A percentile compares a stretch with the other conserved stretches of the same genome.
Conservation (phyloP, 179 eudicot genomes). For the Vitellaria paradoxa region DNA sequence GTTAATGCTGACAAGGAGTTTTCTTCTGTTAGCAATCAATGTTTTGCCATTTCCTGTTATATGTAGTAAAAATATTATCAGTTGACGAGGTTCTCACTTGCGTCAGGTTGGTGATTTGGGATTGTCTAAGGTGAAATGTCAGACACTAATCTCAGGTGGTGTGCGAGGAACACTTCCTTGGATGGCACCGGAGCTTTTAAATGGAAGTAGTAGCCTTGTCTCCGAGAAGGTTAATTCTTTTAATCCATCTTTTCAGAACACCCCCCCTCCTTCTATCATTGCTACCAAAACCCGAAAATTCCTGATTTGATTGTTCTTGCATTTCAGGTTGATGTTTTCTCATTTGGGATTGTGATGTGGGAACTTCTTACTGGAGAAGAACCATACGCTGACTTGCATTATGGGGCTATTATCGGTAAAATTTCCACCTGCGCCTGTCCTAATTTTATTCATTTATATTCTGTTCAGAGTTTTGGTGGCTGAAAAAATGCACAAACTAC, state of each 20-base stretch:
- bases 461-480: background rate
- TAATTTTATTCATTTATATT: background rate
- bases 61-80: background rate
- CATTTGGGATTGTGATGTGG: conserved; percentile 94
- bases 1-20: background rate
- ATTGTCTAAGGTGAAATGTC: conserved; percentile 88
- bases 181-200: no score
- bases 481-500: background rate
- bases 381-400: conserved; percentile 89
- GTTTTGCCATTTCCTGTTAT: background rate
- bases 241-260: background rate
- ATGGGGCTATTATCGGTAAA: conserved; percentile 89
- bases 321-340: conserved; percentile 82
- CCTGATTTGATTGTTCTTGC: conserved; percentile 1
- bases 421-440: background rate
- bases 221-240: conserved; percentile 68
- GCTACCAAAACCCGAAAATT: background rate
- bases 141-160: conserved; percentile 88
- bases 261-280: background rate
- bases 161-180: no score
- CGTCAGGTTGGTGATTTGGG: conserved; percentile 93
- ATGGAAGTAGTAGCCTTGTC: conserved; percentile 88
- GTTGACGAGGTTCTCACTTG: conserved; percentile 1
- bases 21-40: background rate
- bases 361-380: conserved; percentile 95